Evolutionary conservation across 83 land plant genomes (phyloP), one percentile per base, ranked within the genome.

Genomic region (Isoetes engelmannii): DNA sequence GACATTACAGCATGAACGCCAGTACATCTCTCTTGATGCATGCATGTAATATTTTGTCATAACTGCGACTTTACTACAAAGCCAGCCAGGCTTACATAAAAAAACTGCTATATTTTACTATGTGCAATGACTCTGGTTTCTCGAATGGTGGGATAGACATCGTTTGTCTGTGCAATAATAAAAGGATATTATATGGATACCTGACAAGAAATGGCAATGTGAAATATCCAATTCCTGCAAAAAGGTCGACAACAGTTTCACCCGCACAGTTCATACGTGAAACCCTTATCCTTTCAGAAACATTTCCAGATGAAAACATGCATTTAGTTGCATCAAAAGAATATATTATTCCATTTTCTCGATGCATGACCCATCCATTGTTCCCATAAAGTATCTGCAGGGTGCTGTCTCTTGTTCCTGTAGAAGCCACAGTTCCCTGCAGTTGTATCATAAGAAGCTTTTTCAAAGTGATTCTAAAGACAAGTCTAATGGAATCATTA

Each of bases 161-260:
- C n/a, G n/a, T n/a, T n/a, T n/a, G n/a, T n/a, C n/a, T n/a, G n/a
- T n/a, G n/a, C n/a, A n/a, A n/a, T n/a, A n/a, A n/a, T n/a, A 12
- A 58, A 75, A 60, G 5, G 20, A 45, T 5, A 42, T 60, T 20
- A 57, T 43, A n/a, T 45, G 48, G 75, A 69, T 81, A 87, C 97
- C 86, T 85, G 59, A 85, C 74, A 54, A 92, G 84, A 57, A 92
- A 87, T 13, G 97, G 97, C 68, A 89, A 70, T 45, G 77, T 80
- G 70, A 87, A 92, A 75, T 89, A 92, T 65, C 97, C 94, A 80
- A 92, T 89, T 48, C 97, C 97, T 47, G 97, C 85, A 82, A 92
- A 92, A 63, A 92, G 73, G 64, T 92, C 97, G 55, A 89, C 91
- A 50, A 92, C 69, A 47, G 78, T 79, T 76, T 89, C 95, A 72